phyloP scores from a whole-genome alignment of 352 stramenopile genomes.

The Pythium scleroteichum region DNA sequence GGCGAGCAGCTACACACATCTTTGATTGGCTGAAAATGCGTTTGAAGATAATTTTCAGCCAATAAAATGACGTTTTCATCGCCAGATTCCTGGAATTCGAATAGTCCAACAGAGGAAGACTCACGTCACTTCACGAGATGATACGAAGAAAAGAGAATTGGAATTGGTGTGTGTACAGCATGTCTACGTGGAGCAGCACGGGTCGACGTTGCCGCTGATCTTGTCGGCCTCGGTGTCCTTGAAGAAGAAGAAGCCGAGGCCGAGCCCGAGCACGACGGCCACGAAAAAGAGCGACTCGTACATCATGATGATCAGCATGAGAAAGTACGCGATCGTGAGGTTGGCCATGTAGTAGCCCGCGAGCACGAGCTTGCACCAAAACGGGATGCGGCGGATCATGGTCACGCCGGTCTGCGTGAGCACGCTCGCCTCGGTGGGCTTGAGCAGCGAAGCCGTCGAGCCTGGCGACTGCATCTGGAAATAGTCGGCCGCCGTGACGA shows the following conservation, averaged over 20 bases:
- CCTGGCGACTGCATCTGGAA: conserved; percentile 43
- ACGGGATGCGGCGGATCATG: conserved; percentile 58
- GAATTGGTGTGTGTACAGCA: not conserved
- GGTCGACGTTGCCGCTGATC: conserved; percentile 43
- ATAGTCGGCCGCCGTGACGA: conserved; percentile 65
- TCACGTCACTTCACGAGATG: too few relatives aligned
- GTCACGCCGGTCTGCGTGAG: conserved; percentile 24
- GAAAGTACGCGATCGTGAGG: conserved; percentile 83
- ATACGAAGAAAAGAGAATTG: not conserved
- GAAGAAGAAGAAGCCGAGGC: conserved; percentile 64
- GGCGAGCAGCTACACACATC: not conserved
- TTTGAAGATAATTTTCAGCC: not conserved
- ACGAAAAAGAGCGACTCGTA: conserved; percentile 81
- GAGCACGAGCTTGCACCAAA: conserved; percentile 55
- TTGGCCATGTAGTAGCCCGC: conserved; percentile 76
- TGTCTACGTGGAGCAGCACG: conserved; percentile 59
- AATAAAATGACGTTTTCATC: too few relatives aligned
- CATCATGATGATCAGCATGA: conserved; percentile 83
- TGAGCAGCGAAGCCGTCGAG: conserved; percentile 9
- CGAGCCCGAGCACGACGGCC: conserved; percentile 70
- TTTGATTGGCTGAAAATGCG: conserved; percentile 6
- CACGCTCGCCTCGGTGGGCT: conserved; percentile 12
- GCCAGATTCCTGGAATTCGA: too few relatives aligned
- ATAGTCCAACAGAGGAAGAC: too few relatives aligned
- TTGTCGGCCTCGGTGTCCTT: conserved; percentile 76